These are phyloP conservation scores for Diaporthe citriasiana DNA, from an alignment of 2,329 filamentous ascomycete genomes.

Conservation along the genomic window DNA sequence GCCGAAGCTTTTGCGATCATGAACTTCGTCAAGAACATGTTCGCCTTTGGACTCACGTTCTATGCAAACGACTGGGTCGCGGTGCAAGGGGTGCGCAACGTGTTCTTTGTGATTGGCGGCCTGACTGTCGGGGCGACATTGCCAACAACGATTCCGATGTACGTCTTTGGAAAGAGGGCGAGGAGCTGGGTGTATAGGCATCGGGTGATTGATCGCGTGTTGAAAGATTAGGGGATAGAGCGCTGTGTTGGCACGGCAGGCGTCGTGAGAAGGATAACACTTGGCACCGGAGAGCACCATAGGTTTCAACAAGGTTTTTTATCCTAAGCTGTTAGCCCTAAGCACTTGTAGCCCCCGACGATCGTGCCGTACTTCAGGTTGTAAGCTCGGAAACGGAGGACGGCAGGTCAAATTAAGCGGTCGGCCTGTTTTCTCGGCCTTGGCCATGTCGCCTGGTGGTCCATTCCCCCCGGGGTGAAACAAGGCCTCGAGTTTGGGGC, in stretches of 20 bases:
- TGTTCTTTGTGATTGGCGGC: constrained; percentile 55
- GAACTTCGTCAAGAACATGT: constrained; percentile 57
- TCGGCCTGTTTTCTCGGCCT: not conserved
- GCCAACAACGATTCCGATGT: constrained; percentile 52
- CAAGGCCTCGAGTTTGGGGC: not conserved
- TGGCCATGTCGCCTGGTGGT: not conserved
- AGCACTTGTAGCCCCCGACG: not conserved
- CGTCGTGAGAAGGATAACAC: too few species aligned
- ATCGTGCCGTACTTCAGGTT: not conserved
- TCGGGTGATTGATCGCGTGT: constrained; percentile 11
- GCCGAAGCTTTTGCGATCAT: constrained; percentile 56
- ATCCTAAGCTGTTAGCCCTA: too few species aligned
- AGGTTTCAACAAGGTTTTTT: too few species aligned
- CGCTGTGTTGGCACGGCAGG: not conserved
- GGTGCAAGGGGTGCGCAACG: constrained; percentile 52
- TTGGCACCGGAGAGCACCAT: too few species aligned
- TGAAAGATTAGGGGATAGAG: not conserved
- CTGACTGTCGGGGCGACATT: constrained; percentile 50
- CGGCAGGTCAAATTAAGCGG: not conserved
- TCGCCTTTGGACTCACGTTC: constrained; percentile 56
- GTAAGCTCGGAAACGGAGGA: not conserved
- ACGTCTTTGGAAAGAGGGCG: constrained; percentile 46
- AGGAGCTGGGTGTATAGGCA: constrained; percentile 41
- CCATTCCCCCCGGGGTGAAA: constrained; percentile 34
- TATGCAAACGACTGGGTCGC: constrained; percentile 57